Evolutionary conservation across 371 early-diverging fungal genomes (phyloP).

Genomic region (Basidiobolus meristosporus): DNA sequence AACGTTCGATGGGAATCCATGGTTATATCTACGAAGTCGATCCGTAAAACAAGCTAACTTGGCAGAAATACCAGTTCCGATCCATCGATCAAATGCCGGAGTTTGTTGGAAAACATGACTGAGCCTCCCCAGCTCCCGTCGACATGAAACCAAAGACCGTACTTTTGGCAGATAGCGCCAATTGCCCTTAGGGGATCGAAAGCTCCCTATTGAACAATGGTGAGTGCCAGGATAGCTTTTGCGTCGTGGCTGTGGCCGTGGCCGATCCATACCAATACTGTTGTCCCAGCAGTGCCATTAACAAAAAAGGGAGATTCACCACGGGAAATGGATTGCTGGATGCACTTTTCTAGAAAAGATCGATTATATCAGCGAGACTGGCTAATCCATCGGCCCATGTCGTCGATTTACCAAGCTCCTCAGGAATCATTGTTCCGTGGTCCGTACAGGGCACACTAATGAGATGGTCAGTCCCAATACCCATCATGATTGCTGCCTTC

Average conservation of each 20-base stretch:
- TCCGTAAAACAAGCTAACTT: not conserved
- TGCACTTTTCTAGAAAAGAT: constrained; percentile 17
- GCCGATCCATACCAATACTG: constrained; percentile 34
- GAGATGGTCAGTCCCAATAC: constrained; percentile 50
- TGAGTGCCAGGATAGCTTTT: too few relatives aligned
- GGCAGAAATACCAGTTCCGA: constrained; percentile 14
- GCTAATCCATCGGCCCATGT: too few relatives aligned
- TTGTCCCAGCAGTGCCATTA: constrained; percentile 75
- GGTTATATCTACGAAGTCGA: not conserved
- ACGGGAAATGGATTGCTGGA: constrained; percentile 15
- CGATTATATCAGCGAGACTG: not conserved
- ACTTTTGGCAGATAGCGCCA: constrained; percentile 29
- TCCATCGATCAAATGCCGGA: constrained; percentile 22
- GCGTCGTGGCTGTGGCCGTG: too few relatives aligned
- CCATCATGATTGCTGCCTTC: constrained; percentile 52
- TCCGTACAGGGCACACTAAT: constrained; percentile 42
- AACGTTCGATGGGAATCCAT: not conserved
- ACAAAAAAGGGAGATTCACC: constrained; percentile 56
- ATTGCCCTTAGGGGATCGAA: constrained; percentile 57
- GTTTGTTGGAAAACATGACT: constrained; percentile 25
- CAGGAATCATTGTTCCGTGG: constrained; percentile 39
- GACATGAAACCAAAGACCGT: constrained; percentile 63
- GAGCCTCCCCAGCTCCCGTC: constrained; percentile 79
- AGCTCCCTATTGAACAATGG: constrained; percentile 22
- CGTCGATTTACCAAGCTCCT: constrained; percentile 25